Evolutionary conservation across 2,329 filamentous ascomycete genomes (phyloP), one percentile per base, ranked within the genome.

Genomic region (Colletotrichum sojae): DNA sequence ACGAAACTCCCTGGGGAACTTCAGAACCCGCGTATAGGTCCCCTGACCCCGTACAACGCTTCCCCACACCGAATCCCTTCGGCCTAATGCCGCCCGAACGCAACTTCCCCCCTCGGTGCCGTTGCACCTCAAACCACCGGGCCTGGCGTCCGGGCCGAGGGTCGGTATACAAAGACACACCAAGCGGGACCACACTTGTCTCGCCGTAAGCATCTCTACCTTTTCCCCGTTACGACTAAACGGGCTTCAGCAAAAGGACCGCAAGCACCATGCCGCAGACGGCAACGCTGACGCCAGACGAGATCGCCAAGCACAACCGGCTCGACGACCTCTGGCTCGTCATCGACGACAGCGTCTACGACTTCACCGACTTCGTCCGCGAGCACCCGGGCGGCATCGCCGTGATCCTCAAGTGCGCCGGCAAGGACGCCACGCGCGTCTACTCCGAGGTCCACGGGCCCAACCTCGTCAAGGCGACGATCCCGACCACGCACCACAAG

Each of bases 301-400:
- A 88, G 67, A 78, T 89, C 67, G 80, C 81, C 3, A 75, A 75
- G 49, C 86, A 89, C 74, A 82, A 79, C 49, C 80, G 77, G 1
- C 78, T 82, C 8, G 76, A 83, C 43, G 84, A 89, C 73, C 84
- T 87, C 74, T 93, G 91, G 91, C 85, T 92, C 70, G 89, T 92
- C 39, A 85, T 92, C 48, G 85, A 92, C 75, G 85, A 85, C 60
- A 82, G 85, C 71, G 89, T 92, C 57, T 92, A 90, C 83, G 89
- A 93, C 77, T 80, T 93, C 52, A 90, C 88, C 25, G 84, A 88
- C 16, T 93, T 93, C 76, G 83, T 89, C 10, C 72, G 73, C 4
- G 71, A 76, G n/a, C 80, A 81, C 51, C 79, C 79, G 2, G 80
- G 80, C 20, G 80, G 80, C 18, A 55, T 74, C 5, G 70, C 62